Base-by-base conservation (phyloP, 2,329 filamentous ascomycete genomes). In the Plectosphaerella plurivora region DNA sequence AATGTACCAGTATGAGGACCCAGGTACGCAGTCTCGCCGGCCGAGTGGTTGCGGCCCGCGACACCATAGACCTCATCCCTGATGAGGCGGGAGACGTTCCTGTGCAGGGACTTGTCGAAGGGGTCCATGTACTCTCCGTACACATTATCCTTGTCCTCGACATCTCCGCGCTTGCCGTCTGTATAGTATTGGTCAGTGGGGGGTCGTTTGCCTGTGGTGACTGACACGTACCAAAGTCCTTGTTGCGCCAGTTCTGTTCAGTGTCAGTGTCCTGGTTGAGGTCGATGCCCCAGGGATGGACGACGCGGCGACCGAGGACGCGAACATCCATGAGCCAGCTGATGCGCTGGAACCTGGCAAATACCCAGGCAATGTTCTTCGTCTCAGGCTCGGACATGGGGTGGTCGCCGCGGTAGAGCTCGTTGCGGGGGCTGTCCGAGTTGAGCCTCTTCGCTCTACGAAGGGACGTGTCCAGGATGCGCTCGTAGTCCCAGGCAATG, bases 241-340 rank as follows among this genome's bases (percentile, higher is more conserved):
- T 22, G 15, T 82, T 83, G 15, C 68, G 63, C 64, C 82, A 81
- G 65, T 73, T 82, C 70, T 78, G 76, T 46, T 53, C 56, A 0
- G 72, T 59, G 37, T 71, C 67, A 0, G 60, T 67, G 47, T 64
- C 66, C 63, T 82, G 80, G 51, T 74, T 67, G 35, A 75, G 70
- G 57, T 82, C 79, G 54, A 79, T 75, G 18, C 80, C 79, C 80
- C 81, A 84, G 49, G 68, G 73, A 64, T 82, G 82, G 5, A 82
- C 65, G 16, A 84, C 68, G 33, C 74, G 68, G 2, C 76, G 78
- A 0, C 72, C 70, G 16, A 72, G 76, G 0, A 79, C 81, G 68
- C 83, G 81, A 44, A 83, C 68, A 55, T 84, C 81, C 51, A 82
- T 66, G 61, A 80, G 81, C 78, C 79, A 83, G 22, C 75, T 69